Evolutionary conservation across 2,329 filamentous ascomycete genomes (phyloP).

Genomic region (Fusarium brevicatenulatum): DNA sequence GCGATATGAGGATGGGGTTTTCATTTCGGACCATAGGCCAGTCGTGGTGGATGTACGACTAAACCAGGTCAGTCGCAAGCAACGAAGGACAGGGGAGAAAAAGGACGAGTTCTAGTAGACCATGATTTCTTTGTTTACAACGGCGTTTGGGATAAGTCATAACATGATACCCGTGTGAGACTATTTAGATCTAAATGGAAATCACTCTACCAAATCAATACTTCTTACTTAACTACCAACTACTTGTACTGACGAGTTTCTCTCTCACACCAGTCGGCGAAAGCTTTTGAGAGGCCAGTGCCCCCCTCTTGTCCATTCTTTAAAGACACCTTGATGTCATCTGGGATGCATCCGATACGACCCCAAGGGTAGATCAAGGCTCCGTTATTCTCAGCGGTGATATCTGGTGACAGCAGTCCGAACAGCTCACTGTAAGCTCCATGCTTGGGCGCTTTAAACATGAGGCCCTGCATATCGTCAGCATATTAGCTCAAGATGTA

Average conservation of each 20-base stretch:
- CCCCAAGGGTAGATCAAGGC: slow-evolving; percentile 28
- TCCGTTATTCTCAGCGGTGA: slow-evolving; percentile 26
- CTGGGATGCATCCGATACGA: slow-evolving; percentile 24
- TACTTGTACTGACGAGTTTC: slow-evolving; percentile 10
- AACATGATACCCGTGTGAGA: slow-evolving; percentile 22
- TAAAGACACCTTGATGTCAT: slow-evolving; percentile 18
- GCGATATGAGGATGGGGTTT: slow-evolving; percentile 43
- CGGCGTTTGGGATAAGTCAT: slow-evolving; percentile 14
- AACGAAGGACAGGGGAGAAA: neutral
- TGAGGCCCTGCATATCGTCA: slow-evolving; percentile 15
- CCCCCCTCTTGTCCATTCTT: slow-evolving; percentile 16
- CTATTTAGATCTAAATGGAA: slow-evolving; percentile 7
- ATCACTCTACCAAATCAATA: neutral
- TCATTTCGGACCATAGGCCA: slow-evolving; percentile 48
- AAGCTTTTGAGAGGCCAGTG: slow-evolving; percentile 9
- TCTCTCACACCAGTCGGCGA: slow-evolving; percentile 29
- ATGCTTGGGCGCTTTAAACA: slow-evolving; percentile 33
- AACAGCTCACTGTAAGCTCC: slow-evolving; percentile 38
- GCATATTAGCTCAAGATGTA: neutral
- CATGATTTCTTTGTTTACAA: neutral
- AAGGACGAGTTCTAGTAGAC: neutral
- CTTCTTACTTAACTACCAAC: neutral
- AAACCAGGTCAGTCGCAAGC: slow-evolving; percentile 24
- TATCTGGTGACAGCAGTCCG: slow-evolving; percentile 30
- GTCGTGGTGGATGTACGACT: slow-evolving; percentile 44